phyloP scores from a whole-genome alignment of 1,284 basidiomycete species.

The Cutaneotrichosporon spelunceum region DNA sequence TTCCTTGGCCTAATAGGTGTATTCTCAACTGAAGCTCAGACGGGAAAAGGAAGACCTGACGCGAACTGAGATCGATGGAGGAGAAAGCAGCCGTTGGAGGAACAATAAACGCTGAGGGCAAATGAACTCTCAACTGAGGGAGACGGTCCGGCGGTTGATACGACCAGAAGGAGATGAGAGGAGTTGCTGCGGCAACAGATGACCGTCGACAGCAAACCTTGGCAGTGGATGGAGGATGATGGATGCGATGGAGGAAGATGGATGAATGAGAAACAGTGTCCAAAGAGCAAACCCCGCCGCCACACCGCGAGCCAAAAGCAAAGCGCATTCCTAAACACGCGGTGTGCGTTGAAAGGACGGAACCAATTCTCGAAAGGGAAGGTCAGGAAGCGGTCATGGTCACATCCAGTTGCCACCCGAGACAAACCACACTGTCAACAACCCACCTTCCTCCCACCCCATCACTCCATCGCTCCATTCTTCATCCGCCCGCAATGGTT shows the following conservation, averaged over 20 bases:
- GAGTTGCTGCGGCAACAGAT: too few relatives aligned
- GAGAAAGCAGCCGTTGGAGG: neutral
- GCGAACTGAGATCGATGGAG: neutral
- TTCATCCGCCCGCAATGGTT: constrained; percentile 32
- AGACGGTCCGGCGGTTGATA: neutral
- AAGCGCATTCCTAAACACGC: too few relatives aligned
- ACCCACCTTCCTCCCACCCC: neutral
- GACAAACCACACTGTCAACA: neutral
- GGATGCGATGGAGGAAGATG: neutral
- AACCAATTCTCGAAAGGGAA: neutral
- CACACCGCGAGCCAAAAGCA: too few relatives aligned
- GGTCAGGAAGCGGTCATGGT: too few relatives aligned
- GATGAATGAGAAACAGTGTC: neutral
- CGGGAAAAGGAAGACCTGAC: neutral
- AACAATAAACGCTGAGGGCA: neutral
- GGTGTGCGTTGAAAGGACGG: neutral
- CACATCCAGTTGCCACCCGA: neutral
- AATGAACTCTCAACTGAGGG: constrained; percentile 3
- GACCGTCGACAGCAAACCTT: neutral
- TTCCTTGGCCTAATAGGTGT: neutral
- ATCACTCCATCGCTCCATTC: neutral
- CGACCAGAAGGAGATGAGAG: neutral
- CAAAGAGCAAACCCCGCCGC: too few relatives aligned
- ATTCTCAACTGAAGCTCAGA: constrained; percentile 8
- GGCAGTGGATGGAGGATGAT: neutral